Percentiles rank a stretch among this genome's conserved stretches.
These are phyloP conservation scores for Wickerhamomyces chambardii DNA, from an alignment of 805 yeast genomes.

Conservation along the genomic window DNA sequence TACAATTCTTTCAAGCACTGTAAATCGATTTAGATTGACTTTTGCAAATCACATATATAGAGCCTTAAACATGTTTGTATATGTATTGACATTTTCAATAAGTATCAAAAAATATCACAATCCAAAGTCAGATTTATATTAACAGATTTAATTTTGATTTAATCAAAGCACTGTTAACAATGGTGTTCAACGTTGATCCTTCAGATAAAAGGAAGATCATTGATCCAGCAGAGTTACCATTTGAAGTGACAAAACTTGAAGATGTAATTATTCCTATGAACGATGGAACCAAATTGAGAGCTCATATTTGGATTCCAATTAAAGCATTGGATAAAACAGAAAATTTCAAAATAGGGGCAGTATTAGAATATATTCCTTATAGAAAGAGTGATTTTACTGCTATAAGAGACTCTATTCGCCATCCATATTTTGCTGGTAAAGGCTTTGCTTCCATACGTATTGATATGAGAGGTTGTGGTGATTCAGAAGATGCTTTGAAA, in stretches of 20 bases:
- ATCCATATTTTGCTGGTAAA: constrained; percentile 36
- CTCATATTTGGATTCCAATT: constrained; percentile 35
- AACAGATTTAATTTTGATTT: too few relatives aligned
- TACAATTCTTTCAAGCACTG: too few relatives aligned
- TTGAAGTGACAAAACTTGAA: constrained; percentile 22
- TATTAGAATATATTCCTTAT: constrained; percentile 36
- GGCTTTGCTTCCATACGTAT: constrained; percentile 35
- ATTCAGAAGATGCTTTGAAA: constrained; percentile 29
- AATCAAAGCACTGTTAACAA: too few relatives aligned
- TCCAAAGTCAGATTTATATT: too few relatives aligned
- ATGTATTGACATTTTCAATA: too few relatives aligned
- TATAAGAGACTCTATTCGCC: constrained; percentile 34
- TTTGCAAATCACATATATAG: too few relatives aligned
- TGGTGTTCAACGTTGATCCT: constrained; percentile 35
- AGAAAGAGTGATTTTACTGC: constrained; percentile 35
- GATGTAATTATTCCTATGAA: constrained; percentile 27
- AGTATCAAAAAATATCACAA: too few relatives aligned
- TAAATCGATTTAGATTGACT: too few relatives aligned
- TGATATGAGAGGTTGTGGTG: constrained; percentile 37
- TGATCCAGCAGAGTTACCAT: constrained; percentile 19
- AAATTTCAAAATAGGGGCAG: constrained; percentile 24
- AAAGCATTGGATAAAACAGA: constrained; percentile 19
- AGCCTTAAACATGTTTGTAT: too few relatives aligned
- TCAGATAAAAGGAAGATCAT: constrained; percentile 17
- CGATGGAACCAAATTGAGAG: constrained; percentile 29